Percentiles rank a stretch among this genome's conserved stretches.
These are phyloP conservation scores for Linum trigynum DNA, from an alignment of 345 rosid genomes.

Conservation along the genomic window DNA sequence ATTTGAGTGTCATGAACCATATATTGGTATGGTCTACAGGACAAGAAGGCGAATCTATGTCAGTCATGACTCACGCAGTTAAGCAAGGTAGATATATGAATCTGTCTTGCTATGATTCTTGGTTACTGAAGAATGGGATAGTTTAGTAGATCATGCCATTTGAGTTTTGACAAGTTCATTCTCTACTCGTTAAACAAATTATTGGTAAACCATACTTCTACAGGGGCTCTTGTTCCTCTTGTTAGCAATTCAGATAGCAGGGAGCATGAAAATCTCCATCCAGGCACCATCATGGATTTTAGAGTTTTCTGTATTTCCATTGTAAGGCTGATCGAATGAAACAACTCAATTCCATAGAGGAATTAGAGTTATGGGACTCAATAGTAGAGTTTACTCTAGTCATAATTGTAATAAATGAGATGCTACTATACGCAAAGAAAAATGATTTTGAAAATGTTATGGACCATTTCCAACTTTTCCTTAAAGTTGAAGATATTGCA, in stretches of 20 bases:
- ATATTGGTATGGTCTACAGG: constrained; percentile 43
- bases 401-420: too few species aligned
- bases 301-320: too few species aligned
- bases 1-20: neutral
- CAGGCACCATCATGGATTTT: too few species aligned
- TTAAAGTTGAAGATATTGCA: too few species aligned
- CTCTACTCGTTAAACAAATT: neutral
- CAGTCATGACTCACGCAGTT: constrained; percentile 47
- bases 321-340: too few species aligned
- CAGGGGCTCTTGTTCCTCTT: neutral
- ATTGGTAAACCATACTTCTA: neutral
- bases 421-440: too few species aligned
- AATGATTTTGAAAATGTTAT: too few species aligned
- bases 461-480: too few species aligned
- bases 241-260: neutral
- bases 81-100: constrained; percentile 53
- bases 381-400: neutral
- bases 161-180: neutral
- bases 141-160: too few species aligned
- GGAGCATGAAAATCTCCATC: neutral
- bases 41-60: constrained; percentile 69
- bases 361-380: too few species aligned
- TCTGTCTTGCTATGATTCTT: neutral
- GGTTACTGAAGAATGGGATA: neutral
- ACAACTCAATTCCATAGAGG: neutral